Evolutionary conservation across 345 rosid species (phyloP).

Genomic region (Arabidopsis thaliana): DNA sequence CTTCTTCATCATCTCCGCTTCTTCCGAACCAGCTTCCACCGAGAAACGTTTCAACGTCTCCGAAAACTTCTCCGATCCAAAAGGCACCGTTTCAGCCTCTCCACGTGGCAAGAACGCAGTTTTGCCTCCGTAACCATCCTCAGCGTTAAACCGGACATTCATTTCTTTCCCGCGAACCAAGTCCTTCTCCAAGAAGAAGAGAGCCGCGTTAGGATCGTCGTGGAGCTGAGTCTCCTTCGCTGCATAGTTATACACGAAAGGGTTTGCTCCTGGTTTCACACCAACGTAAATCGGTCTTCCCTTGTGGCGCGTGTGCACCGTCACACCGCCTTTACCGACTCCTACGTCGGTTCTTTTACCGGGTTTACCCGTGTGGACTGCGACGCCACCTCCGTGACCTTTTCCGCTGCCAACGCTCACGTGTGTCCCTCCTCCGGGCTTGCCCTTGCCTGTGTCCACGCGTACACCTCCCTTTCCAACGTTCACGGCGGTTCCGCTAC

Average conservation of each 20-base stretch:
- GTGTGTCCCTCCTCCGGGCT: slow-evolving; percentile 48
- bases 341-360: slow-evolving; percentile 62
- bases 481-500: slow-evolving; percentile 61
- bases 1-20: slow-evolving; percentile 68
- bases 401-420: slow-evolving; percentile 56
- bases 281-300: slow-evolving; percentile 70
- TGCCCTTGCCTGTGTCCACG: slow-evolving; percentile 62
- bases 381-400: slow-evolving; percentile 51
- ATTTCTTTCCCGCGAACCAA: slow-evolving; percentile 57
- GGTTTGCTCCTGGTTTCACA: slow-evolving; percentile 53
- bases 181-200: slow-evolving; percentile 88
- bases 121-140: slow-evolving; percentile 46
- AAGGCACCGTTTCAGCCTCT: slow-evolving; percentile 64
- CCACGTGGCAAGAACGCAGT: slow-evolving; percentile 72
- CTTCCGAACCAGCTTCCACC: slow-evolving; percentile 61
- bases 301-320: slow-evolving; percentile 59
- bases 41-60: slow-evolving; percentile 59
- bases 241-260: slow-evolving; percentile 49
- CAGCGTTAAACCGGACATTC: slow-evolving; percentile 62
- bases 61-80: slow-evolving; percentile 63
- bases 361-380: slow-evolving; percentile 57
- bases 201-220: slow-evolving; percentile 61
- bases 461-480: slow-evolving; percentile 68
- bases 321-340: slow-evolving; percentile 83
- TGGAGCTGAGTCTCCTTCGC: slow-evolving; percentile 72